Base-by-base conservation (phyloP, 179 eudicot species). In the Patellifolia procumbens region DNA sequence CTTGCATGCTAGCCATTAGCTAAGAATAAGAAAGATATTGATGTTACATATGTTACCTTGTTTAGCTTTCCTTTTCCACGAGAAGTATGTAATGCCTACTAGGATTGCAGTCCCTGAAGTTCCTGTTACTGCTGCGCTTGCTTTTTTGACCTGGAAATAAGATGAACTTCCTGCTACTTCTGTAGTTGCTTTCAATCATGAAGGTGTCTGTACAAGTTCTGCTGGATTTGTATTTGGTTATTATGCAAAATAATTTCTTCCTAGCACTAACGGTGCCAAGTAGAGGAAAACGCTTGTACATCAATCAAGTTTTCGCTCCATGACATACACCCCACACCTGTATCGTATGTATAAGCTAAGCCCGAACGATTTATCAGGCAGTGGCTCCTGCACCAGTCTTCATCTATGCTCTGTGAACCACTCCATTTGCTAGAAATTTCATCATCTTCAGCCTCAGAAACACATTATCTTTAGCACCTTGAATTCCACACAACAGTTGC, bases 341-440 rank as follows among this genome's bases (percentile, higher is more conserved):
- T 68, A 45, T 76, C 79, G 56, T 76, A 56, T 6, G 68, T 43
- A 4, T 75, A 76, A 37, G 62, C 72, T 43, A 53, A 60, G 22
- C 72, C 76, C 22, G 60, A 55, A 55, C 60, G 22, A 22, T 55
- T n/a, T 22, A 26, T 22, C 60, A 55, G 22, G 60, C 69, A 75
- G 26, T 46, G 61, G 67, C 60, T 64, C 39, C 76, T 58, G n/a
- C 72, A 77, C 24, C 51, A 52, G 28, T 52, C 68, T 28, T 39
- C 12, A 68, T 68, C 69, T 29, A 76, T n/a, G 17, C 1, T 74
- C 79, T 2, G 58, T 32, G 6, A 66, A 66, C 79, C 69, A 80
- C 34, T 78, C 66, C 5, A 76, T 56, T 37, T n/a, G n/a, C n/a
- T n/a, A 87, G 88, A 8, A 82, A 70, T 72, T 87, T 87, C 80